Percentiles rank a stretch among this genome's conserved stretches.
Conservation (phyloP, 1,284 basidiomycete genomes). For the Cerrena zonata region DNA sequence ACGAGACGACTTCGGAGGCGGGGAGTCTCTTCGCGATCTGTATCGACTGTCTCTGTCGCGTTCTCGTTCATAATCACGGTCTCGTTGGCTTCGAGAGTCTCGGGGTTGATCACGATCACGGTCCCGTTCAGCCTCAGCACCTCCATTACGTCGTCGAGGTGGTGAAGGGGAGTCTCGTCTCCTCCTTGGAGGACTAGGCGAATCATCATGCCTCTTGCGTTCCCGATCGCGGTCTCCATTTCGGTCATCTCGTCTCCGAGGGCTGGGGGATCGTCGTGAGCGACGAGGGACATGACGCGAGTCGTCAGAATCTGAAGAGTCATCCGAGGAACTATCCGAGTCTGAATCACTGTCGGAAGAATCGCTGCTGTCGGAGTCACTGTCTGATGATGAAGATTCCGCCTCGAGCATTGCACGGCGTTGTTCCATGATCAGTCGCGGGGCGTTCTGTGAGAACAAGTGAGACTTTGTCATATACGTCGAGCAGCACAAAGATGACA, state of each 20-base stretch:
- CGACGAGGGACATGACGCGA: slow-evolving; percentile 26
- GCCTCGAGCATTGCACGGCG: slow-evolving; percentile 68
- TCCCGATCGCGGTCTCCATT: too few species aligned
- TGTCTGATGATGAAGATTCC: slow-evolving; percentile 30
- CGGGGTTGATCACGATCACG: background rate
- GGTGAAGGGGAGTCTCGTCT: slow-evolving; percentile 16
- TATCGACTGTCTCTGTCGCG: background rate
- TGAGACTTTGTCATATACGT: slow-evolving; percentile 2
- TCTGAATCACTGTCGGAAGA: slow-evolving; percentile 13
- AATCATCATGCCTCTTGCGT: background rate
- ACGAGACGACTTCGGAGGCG: slow-evolving; percentile 9
- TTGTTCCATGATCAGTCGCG: slow-evolving; percentile 87
- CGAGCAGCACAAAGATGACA: slow-evolving; percentile 28
- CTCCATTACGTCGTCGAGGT: slow-evolving; percentile 21
- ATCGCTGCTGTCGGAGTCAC: slow-evolving; percentile 18
- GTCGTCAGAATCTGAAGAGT: slow-evolving; percentile 27
- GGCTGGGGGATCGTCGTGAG: slow-evolving; percentile 17
- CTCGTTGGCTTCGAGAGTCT: background rate
- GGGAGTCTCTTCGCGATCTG: background rate
- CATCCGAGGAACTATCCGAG: slow-evolving; percentile 18
- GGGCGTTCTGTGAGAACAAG: slow-evolving; percentile 64
- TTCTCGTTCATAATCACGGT: background rate
- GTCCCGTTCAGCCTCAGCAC: slow-evolving; percentile 12
- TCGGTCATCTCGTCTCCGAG: background rate
- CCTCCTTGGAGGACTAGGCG: background rate